phyloP scores from a whole-genome alignment of 768 basidiomycete genomes.

The Boletus sp. region DNA sequence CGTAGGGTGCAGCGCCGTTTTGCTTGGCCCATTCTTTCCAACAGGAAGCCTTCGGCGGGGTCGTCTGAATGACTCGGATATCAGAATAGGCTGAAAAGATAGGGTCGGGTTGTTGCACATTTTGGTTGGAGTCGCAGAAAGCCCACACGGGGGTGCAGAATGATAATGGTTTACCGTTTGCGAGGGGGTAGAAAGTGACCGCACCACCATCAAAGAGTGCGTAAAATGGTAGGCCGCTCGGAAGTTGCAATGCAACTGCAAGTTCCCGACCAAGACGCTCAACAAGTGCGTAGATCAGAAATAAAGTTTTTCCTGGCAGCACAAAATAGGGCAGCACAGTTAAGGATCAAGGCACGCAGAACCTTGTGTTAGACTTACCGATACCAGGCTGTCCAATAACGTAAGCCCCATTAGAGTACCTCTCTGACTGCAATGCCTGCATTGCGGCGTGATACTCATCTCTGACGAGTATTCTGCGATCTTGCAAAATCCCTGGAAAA shows the following conservation, averaged over 20 bases:
- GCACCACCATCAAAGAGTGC: not conserved
- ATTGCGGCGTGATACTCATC: not conserved
- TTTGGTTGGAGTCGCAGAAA: not conserved
- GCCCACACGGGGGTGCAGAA: not conserved
- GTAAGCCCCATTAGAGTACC: not conserved
- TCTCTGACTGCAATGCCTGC: not conserved
- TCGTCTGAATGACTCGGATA: not conserved
- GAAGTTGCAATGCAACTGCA: slow-evolving; percentile 12
- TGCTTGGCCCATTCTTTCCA: slow-evolving; percentile 4
- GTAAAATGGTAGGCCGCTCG: too few relatives aligned
- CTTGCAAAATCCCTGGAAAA: not conserved
- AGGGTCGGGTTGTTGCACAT: not conserved
- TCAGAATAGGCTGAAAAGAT: not conserved
- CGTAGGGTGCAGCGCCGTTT: not conserved
- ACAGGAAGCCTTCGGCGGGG: not conserved
- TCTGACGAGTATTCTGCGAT: not conserved
- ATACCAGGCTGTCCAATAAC: not conserved
- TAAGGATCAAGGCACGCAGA: too few relatives aligned
- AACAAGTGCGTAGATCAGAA: not conserved
- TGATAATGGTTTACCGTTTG: accelerated
- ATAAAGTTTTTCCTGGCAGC: not conserved
- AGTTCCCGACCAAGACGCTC: not conserved
- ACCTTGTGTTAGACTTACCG: not conserved
- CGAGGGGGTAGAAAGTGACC: not conserved
- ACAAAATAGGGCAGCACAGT: too few relatives aligned